phyloP scores from a whole-genome alignment of 768 basidiomycete species.

The Boletus subcaerulescens region DNA sequence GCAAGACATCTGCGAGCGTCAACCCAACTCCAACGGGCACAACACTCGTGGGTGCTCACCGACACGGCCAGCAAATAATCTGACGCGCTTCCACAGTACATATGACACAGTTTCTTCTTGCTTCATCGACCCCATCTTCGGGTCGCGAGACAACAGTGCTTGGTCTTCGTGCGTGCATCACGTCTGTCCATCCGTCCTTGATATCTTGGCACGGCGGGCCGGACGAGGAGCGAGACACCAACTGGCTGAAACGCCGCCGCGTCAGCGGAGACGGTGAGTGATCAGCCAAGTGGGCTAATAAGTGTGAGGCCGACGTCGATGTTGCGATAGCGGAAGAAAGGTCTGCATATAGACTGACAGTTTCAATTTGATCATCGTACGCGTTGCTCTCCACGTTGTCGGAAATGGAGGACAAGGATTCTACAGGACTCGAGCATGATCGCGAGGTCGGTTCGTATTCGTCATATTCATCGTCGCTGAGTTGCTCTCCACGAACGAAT shows the following conservation, averaged over 20 bases:
- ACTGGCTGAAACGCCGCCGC: conserved; percentile 41
- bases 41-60: conserved; percentile 40
- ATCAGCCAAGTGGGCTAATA: conserved; percentile 55
- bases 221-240: conserved; percentile 30
- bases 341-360: conserved; percentile 52
- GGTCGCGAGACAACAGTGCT: conserved; percentile 16
- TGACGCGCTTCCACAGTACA: conserved; percentile 67
- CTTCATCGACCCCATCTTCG: conserved; percentile 25
- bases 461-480: conserved; percentile 49
- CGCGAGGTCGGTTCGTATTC: conserved; percentile 30
- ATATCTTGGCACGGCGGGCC: conserved; percentile 6
- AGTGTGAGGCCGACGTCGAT: conserved; percentile 39
- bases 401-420: conserved; percentile 23
- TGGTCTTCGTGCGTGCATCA: conserved; percentile 27
- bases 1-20: conserved; percentile 42
- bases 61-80: conserved; percentile 85
- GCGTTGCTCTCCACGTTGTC: conserved; percentile 32
- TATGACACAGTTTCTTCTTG: conserved; percentile 57
- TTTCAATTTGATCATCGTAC: conserved; percentile 36
- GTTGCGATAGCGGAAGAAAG: conserved; percentile 37
- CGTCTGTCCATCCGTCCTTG: conserved; percentile 29
- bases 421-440: conserved; percentile 20
- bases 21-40: neutral
- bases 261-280: conserved; percentile 46
- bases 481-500: conserved; percentile 58